Conservation (phyloP, 164 flowering plant genomes). For the Sextonia rubra region DNA sequence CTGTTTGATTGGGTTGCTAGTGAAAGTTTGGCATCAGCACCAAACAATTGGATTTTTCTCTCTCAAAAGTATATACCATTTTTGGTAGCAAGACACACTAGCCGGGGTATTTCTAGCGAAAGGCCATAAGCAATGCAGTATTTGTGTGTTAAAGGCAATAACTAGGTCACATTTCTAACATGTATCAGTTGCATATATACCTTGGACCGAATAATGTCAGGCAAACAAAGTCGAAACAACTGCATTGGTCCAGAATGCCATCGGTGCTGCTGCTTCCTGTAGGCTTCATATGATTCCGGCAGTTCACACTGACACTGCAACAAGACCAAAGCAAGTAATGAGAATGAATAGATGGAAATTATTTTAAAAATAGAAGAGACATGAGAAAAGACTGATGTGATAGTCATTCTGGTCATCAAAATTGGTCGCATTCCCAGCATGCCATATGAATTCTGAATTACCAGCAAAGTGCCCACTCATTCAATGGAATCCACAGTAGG, state of each 20-base stretch:
- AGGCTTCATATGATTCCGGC: slow-evolving; percentile 97
- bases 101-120: no score
- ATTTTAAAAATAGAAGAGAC: not conserved
- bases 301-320: slow-evolving; percentile 88
- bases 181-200: slow-evolving; percentile 26
- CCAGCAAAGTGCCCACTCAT: not conserved
- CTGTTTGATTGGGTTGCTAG: no score
- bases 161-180: no score
- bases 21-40: no score
- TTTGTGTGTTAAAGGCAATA: no score
- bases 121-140: no score
- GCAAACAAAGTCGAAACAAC: slow-evolving; percentile 90
- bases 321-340: slow-evolving; percentile 1
- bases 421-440: not conserved
- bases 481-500: not conserved
- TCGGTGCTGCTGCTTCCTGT: slow-evolving; percentile 93
- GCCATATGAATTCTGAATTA: not conserved
- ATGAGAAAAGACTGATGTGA: not conserved
- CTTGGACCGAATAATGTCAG: slow-evolving; percentile 68
- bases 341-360: not conserved
- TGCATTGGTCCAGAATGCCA: slow-evolving; percentile 99
- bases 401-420: not conserved
- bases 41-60: no score
- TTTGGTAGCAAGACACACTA: no score
- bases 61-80: no score